These are phyloP conservation scores for Pyrenula aspistea DNA, from an alignment of 495 filamentous ascomycete species.

Conservation along the genomic window DNA sequence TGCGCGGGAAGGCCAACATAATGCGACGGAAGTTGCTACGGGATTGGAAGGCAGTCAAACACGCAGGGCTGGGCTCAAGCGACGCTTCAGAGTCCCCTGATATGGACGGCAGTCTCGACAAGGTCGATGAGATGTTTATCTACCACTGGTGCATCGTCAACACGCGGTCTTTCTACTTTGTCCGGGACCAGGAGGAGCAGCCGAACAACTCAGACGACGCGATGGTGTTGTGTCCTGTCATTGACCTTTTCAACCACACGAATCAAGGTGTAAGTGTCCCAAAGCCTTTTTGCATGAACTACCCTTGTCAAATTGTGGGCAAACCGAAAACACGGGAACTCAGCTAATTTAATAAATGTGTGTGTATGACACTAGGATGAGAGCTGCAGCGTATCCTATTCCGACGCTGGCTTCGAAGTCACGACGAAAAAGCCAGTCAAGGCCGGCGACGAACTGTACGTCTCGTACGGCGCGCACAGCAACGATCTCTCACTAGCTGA, in stretches of 20 bases:
- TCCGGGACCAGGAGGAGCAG: constrained; percentile 35
- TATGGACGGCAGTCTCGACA: neutral
- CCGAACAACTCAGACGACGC: constrained; percentile 49
- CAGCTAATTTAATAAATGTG: no score
- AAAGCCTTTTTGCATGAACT: no score
- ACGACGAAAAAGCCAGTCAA: constrained; percentile 9
- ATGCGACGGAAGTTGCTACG: neutral
- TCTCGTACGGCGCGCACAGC: constrained; percentile 67
- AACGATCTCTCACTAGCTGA: constrained; percentile 76
- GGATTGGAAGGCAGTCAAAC: neutral
- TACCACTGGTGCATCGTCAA: constrained; percentile 78
- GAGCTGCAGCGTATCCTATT: constrained; percentile 11
- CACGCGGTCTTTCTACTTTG: constrained; percentile 70
- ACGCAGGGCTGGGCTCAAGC: neutral
- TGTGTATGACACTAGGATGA: no score
- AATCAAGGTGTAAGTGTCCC: no score
- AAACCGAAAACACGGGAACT: no score
- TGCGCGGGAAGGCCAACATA: neutral
- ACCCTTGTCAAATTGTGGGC: no score
- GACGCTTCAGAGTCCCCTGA: neutral
- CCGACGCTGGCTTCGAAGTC: constrained; percentile 5
- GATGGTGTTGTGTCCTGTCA: constrained; percentile 73
- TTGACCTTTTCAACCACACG: constrained; percentile 80
- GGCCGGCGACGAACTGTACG: constrained; percentile 60
- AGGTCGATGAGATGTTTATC: constrained; percentile 31